These are phyloP conservation scores for Crithidia brevicula DNA, from an alignment of 208 protist species.

Conservation along the genomic window DNA sequence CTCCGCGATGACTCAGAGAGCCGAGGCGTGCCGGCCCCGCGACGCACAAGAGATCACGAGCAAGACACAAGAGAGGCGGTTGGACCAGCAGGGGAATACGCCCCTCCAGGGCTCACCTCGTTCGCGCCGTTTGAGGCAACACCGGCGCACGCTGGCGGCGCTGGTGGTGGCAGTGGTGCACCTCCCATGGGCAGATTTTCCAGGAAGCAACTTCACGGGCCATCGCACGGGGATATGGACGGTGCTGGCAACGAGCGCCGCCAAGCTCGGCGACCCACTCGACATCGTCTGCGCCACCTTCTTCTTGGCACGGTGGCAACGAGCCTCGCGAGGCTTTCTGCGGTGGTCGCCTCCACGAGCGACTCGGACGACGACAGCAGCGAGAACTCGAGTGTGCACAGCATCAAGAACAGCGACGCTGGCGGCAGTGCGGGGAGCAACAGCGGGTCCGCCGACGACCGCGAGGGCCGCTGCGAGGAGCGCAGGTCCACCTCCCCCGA, in stretches of 20 bases:
- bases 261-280: no score
- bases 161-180: neutral
- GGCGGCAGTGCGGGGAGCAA: neutral
- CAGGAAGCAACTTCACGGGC: no score
- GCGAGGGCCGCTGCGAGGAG: neutral
- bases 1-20: no score
- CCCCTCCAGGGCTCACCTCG: neutral
- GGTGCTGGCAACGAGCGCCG: no score
- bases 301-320: constrained; percentile 23
- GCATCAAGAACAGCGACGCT: constrained; percentile 2
- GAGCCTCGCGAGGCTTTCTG: constrained; percentile 24
- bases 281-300: neutral
- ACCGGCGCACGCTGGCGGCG: neutral
- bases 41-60: no score
- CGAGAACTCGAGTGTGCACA: neutral
- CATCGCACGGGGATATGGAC: neutral
- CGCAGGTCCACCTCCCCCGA: constrained; percentile 14
- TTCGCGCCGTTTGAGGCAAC: neutral
- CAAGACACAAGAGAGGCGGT: neutral
- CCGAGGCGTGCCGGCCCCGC: no score
- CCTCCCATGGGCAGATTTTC: no score
- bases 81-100: neutral
- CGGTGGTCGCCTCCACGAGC: constrained; percentile 3
- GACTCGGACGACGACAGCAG: constrained; percentile 18
- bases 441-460: neutral